Base-by-base conservation (phyloP, 306 rosid genomes). In the Calophaca sinica region DNA sequence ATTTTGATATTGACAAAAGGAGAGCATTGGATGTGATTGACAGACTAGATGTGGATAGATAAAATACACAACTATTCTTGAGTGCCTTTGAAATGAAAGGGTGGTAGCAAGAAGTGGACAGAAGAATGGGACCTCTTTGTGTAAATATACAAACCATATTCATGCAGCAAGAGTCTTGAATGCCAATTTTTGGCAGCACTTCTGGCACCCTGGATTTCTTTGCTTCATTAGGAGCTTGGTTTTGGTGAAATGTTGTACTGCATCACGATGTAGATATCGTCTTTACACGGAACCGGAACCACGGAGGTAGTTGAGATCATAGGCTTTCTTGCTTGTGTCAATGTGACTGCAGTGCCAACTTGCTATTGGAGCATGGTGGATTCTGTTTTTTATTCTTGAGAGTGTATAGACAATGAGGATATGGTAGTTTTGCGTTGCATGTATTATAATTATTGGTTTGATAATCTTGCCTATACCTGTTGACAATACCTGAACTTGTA, bases 21-120 rank as follows among this genome's bases (percentile, higher is more conserved):
- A 88, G 90, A 64, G 91, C 90, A 9, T 68, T 92, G 87, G 96
- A 89, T 79, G 85, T 84, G 15, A 89, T 89, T 5, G 96, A 91
- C 77, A 82, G 91, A 71, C 63, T 86, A 81, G 87, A 85, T 10
- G 84, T 81, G 72, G 79, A 64, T 12, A 83, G 90, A 74, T 88
- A 68, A 20, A 20, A 69, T 54, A 28, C 68, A 33, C 58, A 31
- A 49, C 32, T 49, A 20, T 58, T 11, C 54, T 42, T 35, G 42
- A 55, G 20, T 14, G 50, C 46, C 62, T 76, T 62, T 14, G 60
- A 62, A 29, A 49, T 7, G 53, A 66, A 44, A 58, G 29, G 58
- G 53, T 65, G 33, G 45, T 45, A 26, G 79, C 59, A 48, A 70
- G 5, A 38, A 5, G 10, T 6, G 42, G 72, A 55, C 61, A 39